These are phyloP conservation scores for Lantana camara DNA, from an alignment of 257 asterid species.

Conservation along the genomic window DNA sequence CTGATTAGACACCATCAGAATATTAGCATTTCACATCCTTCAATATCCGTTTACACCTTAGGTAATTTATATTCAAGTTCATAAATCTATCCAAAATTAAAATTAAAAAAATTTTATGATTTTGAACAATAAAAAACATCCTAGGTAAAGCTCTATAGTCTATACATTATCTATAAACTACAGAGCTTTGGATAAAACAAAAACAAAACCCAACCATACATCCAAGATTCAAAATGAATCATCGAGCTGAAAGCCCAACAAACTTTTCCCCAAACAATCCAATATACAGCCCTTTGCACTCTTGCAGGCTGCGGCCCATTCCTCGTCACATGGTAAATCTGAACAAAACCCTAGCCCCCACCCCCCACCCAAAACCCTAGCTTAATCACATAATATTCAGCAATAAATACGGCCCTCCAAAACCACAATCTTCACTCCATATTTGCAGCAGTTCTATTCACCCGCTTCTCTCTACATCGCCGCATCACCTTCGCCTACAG, in stretches of 20 bases:
- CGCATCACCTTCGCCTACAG: too few species aligned
- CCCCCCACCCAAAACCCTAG: slow-evolving; percentile 25
- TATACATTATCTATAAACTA: too few species aligned
- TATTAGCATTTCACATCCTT: too few species aligned
- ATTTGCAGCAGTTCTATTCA: neutral
- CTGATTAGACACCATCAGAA: too few species aligned
- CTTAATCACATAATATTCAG: neutral
- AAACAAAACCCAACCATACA: too few species aligned
- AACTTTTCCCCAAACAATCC: neutral
- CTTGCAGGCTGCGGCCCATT: slow-evolving; percentile 26
- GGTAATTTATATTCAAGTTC: too few species aligned
- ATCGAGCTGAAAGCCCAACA: slow-evolving; percentile 7
- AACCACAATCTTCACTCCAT: neutral
- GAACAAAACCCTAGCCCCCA: slow-evolving; percentile 26
- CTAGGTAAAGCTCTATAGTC: too few species aligned
- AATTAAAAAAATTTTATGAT: too few species aligned
- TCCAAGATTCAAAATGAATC: neutral
- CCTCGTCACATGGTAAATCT: neutral
- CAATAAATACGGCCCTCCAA: slow-evolving; percentile 20
- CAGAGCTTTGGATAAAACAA: too few species aligned
- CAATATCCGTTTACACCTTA: too few species aligned
- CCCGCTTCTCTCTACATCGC: neutral
- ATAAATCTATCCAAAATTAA: too few species aligned
- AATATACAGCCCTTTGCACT: neutral
- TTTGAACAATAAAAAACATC: too few species aligned